Percentiles rank a stretch among this genome's conserved stretches.
Evolutionary conservation across 306 rosid species (phyloP).

Genomic region (Rosa lucieae): DNA sequence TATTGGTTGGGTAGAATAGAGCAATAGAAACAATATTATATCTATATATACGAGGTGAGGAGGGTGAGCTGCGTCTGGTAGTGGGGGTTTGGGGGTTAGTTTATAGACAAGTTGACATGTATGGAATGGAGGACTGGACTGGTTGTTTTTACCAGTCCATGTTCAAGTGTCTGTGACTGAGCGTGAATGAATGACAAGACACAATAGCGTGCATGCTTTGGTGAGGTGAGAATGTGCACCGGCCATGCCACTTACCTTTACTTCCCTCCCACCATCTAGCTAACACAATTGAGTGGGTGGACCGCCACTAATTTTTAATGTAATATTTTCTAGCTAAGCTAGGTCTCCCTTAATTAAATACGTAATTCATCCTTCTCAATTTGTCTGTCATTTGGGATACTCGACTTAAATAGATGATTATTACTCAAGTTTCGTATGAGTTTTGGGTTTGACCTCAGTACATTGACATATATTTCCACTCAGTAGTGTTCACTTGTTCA

Average conservation of each 20-base stretch:
- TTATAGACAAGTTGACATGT: background rate
- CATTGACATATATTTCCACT: no score
- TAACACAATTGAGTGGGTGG: background rate
- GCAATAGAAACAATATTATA: background rate
- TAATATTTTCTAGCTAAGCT: background rate
- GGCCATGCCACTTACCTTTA: background rate
- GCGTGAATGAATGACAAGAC: background rate
- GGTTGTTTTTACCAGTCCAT: background rate
- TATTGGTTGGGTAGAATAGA: background rate
- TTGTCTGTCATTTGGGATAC: no score
- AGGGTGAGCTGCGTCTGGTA: background rate
- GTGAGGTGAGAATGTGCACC: conserved; percentile 2
- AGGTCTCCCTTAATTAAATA: background rate
- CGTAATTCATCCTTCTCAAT: no score
- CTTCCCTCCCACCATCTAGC: background rate
- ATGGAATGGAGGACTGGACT: conserved; percentile 5
- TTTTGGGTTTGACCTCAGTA: no score
- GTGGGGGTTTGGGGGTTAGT: background rate
- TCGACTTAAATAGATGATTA: no score
- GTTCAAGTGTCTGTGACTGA: background rate
- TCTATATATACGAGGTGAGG: background rate
- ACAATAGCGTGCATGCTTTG: background rate
- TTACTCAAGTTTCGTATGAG: no score
- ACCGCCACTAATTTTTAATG: background rate
- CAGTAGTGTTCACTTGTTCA: no score